Evolutionary conservation across 495 filamentous ascomycete species (phyloP), one percentile per base, ranked within the genome.

Genomic region (Cercophora samala): DNA sequence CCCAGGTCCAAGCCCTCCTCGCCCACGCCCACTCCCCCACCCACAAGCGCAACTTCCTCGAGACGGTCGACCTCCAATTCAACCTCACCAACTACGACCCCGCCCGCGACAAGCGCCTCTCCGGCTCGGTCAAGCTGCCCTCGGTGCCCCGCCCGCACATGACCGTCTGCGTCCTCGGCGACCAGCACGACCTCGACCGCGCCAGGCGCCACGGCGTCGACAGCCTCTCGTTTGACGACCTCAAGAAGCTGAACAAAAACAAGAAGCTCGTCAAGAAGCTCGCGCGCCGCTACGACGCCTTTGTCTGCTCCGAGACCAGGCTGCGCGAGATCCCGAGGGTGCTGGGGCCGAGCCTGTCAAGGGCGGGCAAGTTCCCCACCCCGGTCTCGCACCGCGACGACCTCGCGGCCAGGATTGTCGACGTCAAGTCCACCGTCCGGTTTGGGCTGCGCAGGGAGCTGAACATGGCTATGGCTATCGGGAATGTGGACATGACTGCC

Each of bases 241-340:
- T 99, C 81, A 98, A 98, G 90, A 98, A 99, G 89, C 90, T 99
- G 70, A 98, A 99, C 89, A 99, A 98, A 91, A 99, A 99, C 91
- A 98, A 98, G 90, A 99, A 98, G 89, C 88, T 98, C 73, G 97
- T 99, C 90, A 99, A 98, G 91, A 99, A 98, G 89, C 91, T 99
- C 68, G 95, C 96, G 69, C 92, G 93, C 86, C 97, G 97, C 86
- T 98, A 98, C 88, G 96, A 99, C 84, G 94, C 93, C 71, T 99
- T 99, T 84, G 82, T 99, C 77, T 89, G 96, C 77, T 97, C 93
- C 77, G 95, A 99, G 75, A 82, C 89, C 77, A 83, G 98, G 72
- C 95, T 99, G 88, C 97, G 96, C 87, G 95, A 97, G 87, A 97
- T 99, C 76, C 96, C 95, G 69, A 94, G 95, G 95, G 92, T 99